A percentile compares a stretch with the other conserved stretches of the same genome.
phyloP scores from a whole-genome alignment of 106 monocot species.

The Dioscorea alata region DNA sequence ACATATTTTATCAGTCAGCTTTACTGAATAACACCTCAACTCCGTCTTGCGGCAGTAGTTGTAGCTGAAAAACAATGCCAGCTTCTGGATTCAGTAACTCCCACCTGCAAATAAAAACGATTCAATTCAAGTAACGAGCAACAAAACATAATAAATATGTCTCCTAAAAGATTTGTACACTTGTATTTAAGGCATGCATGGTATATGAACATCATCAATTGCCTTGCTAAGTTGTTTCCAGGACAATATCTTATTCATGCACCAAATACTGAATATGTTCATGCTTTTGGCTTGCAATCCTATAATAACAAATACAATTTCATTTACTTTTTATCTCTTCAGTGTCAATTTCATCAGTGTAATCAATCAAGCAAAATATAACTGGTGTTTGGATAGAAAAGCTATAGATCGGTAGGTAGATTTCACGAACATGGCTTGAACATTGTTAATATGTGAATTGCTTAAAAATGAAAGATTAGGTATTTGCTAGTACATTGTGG shows the following conservation, averaged over 20 bases:
- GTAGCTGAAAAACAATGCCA: slow-evolving; percentile 14
- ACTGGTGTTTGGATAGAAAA: neutral
- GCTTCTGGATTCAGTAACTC: slow-evolving; percentile 29
- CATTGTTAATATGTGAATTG: too few relatives aligned
- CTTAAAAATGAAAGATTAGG: too few relatives aligned
- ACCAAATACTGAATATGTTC: slow-evolving; percentile 24
- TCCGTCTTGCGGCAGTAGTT: slow-evolving; percentile 30
- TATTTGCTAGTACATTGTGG: too few relatives aligned
- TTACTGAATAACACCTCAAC: slow-evolving; percentile 20
- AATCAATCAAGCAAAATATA: neutral
- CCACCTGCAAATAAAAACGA: slow-evolving; percentile 16
- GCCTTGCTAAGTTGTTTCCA: slow-evolving; percentile 30
- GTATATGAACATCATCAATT: slow-evolving; percentile 28
- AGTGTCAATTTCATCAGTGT: neutral
- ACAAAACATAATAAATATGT: neutral
- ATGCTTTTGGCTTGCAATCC: slow-evolving; percentile 8
- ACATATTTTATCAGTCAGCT: slow-evolving; percentile 2
- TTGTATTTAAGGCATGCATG: slow-evolving; percentile 29
- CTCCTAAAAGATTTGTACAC: slow-evolving; percentile 1
- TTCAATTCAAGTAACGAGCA: neutral
- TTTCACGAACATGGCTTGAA: too few relatives aligned
- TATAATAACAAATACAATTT: too few relatives aligned
- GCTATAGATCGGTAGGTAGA: too few relatives aligned
- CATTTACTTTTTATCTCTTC: too few relatives aligned
- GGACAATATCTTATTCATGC: slow-evolving; percentile 25